These are phyloP conservation scores for Populus tremula DNA, from an alignment of 345 rosid genomes.

Conservation along the genomic window DNA sequence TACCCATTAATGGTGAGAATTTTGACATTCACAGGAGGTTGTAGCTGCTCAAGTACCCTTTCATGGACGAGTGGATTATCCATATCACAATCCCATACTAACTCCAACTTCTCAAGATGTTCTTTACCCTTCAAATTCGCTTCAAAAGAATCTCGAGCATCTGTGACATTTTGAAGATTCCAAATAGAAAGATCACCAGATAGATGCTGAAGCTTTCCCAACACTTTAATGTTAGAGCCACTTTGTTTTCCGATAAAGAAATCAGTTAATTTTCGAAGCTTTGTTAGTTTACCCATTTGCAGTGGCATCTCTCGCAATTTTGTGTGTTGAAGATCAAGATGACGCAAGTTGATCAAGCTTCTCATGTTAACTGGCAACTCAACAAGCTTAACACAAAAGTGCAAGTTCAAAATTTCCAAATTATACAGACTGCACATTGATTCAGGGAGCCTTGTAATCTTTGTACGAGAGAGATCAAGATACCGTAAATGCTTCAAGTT, in stretches of 20 bases:
- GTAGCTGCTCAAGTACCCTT: neutral
- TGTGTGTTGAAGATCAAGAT: neutral
- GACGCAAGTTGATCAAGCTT: constrained; percentile 7
- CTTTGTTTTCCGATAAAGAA: neutral
- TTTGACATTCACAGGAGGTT: neutral
- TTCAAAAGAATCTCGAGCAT: neutral
- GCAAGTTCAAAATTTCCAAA: neutral
- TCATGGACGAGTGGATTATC: neutral
- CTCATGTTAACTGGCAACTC: neutral
- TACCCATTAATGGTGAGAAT: neutral
- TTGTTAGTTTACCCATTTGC: neutral
- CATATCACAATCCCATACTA: neutral
- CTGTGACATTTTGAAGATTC: neutral
- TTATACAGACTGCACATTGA: neutral
- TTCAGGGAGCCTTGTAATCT: neutral
- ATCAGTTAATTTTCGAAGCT: neutral
- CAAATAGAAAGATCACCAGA: neutral
- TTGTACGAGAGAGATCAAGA: neutral
- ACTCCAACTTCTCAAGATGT: neutral
- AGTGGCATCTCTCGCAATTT: neutral
- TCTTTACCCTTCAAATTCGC: neutral
- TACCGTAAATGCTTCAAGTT: constrained; percentile 5
- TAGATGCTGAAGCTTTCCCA: neutral
- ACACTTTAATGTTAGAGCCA: constrained; percentile 2
- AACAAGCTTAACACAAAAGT: neutral